phyloP scores from a whole-genome alignment of 257 asterid species.

The Solanum piurae region DNA sequence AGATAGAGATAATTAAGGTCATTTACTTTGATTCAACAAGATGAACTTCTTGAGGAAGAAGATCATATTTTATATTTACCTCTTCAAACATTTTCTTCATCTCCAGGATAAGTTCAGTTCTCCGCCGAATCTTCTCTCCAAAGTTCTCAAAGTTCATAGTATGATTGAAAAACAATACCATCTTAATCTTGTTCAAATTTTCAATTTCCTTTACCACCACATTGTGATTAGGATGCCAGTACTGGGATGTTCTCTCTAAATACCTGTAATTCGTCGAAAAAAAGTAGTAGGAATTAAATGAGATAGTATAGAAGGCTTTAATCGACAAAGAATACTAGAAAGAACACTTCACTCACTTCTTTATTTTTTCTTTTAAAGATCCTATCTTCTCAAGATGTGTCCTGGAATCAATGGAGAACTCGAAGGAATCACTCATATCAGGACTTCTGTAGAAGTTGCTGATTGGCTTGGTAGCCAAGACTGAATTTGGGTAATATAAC shows the following conservation, averaged over 20 bases:
- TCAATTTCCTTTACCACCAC: constrained; percentile 85
- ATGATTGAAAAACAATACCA: constrained; percentile 57
- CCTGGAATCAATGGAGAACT: constrained; percentile 66
- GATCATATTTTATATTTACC: constrained; percentile 51
- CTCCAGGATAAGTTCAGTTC: constrained; percentile 57
- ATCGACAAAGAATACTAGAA: not conserved
- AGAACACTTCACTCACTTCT: constrained; percentile 29
- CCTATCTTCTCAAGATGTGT: constrained; percentile 70
- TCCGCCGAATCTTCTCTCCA: constrained; percentile 47
- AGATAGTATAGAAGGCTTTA: too few species aligned
- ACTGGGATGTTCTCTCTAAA: constrained; percentile 46
- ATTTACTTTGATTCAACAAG: constrained; percentile 20
- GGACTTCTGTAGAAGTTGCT: constrained; percentile 90
- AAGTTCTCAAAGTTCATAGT: constrained; percentile 77
- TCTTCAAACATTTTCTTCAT: constrained; percentile 71
- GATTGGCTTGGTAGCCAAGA: constrained; percentile 68
- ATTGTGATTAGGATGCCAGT: constrained; percentile 85
- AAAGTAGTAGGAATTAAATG: too few species aligned
- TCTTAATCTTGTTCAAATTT: constrained; percentile 73
- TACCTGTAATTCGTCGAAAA: constrained; percentile 16
- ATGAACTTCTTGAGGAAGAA: constrained; percentile 68
- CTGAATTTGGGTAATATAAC: constrained; percentile 63
- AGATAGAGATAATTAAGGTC: not conserved
- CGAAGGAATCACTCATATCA: constrained; percentile 70
- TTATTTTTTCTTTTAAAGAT: constrained; percentile 46